Percentiles rank a stretch among this genome's conserved stretches.
phyloP scores from a whole-genome alignment of 108 stramenopile species.

The Pseudonitzschia multistriata region DNA sequence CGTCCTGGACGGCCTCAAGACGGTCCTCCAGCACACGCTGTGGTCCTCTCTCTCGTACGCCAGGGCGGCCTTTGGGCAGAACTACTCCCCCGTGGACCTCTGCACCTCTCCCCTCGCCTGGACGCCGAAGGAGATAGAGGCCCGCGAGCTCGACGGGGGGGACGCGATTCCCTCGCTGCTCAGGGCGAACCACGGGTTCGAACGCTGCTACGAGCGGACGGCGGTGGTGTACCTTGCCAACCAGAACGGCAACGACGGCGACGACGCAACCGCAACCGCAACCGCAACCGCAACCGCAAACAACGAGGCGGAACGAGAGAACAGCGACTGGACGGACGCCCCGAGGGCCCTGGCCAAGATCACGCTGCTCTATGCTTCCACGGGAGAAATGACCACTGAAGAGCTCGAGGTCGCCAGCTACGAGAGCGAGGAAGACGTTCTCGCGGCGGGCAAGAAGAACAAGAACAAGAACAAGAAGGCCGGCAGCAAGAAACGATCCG shows the following conservation, averaged over 20 bases:
- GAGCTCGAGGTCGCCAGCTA: constrained; percentile 38
- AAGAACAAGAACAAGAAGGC: background rate
- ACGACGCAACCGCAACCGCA: constrained; percentile 20
- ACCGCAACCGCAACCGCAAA: background rate
- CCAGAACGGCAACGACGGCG: background rate
- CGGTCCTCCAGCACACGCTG: constrained; percentile 42
- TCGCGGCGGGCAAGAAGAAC: constrained; percentile 15
- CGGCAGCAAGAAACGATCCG: constrained; percentile 10
- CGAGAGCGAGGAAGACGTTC: constrained; percentile 23
- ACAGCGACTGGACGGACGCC: constrained; percentile 23
- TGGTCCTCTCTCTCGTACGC: constrained; percentile 48
- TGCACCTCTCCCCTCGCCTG: constrained; percentile 32
- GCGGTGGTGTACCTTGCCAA: constrained; percentile 33
- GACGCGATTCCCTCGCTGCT: constrained; percentile 31
- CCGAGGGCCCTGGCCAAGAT: constrained; percentile 33
- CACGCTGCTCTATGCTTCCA: constrained; percentile 40
- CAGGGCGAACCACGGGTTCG: constrained; percentile 26
- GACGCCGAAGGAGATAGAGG: constrained; percentile 11
- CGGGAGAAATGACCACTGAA: constrained; percentile 35
- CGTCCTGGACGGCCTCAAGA: constrained; percentile 49
- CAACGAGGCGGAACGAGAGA: background rate
- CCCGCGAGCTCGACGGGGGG: background rate
- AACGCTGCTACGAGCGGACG: constrained; percentile 36
- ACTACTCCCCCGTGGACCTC: constrained; percentile 39
- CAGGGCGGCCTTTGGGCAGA: constrained; percentile 29